A percentile compares a stretch with the other conserved stretches of the same genome.
phyloP scores from a whole-genome alignment of 129 eudicot species.

The Arctium lappa region DNA sequence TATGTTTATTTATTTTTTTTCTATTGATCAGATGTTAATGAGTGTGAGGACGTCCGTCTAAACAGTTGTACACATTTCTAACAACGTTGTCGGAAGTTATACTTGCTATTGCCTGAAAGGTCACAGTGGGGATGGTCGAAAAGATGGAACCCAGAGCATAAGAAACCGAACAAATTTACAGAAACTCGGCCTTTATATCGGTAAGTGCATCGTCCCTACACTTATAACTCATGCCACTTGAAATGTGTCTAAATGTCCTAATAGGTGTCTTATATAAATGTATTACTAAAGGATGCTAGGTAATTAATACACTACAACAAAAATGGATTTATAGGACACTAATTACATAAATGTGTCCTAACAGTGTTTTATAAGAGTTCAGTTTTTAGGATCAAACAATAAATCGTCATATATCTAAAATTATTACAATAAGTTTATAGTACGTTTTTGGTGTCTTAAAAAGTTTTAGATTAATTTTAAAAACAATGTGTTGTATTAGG shows the following conservation, averaged over 20 bases:
- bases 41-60: background rate
- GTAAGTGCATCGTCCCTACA: background rate
- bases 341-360: too few relatives aligned
- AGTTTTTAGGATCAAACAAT: too few relatives aligned
- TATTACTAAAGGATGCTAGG: too few relatives aligned
- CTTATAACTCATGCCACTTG: background rate
- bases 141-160: background rate
- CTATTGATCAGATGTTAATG: slow-evolving; percentile 1
- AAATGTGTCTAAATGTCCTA: background rate
- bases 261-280: background rate
- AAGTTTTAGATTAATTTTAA: too few relatives aligned
- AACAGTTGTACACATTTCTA: background rate
- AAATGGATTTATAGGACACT: too few relatives aligned
- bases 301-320: too few relatives aligned
- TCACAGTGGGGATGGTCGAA: slow-evolving; percentile 4
- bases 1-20: background rate
- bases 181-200: slow-evolving; percentile 20
- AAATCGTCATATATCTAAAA: too few relatives aligned
- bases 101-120: slow-evolving; percentile 11
- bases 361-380: too few relatives aligned
- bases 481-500: too few relatives aligned
- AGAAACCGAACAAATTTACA: background rate
- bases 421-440: too few relatives aligned
- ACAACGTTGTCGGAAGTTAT: background rate
- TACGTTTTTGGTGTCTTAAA: too few relatives aligned